Evolutionary conservation across 2,329 filamentous ascomycete species (phyloP), one percentile per base, ranked within the genome.

Genomic region (Penicillium sp.): DNA sequence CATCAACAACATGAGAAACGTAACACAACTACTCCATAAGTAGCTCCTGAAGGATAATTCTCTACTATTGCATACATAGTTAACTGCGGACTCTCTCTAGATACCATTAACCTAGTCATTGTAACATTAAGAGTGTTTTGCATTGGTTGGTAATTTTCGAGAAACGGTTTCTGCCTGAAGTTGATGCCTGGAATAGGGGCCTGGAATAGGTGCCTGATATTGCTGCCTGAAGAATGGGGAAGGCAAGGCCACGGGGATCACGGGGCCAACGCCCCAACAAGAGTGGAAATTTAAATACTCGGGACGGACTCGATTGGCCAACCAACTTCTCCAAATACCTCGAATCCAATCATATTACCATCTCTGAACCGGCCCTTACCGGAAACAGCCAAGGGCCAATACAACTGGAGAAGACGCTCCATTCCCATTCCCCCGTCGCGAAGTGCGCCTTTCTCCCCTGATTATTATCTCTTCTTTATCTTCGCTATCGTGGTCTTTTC

Each of bases 401-500:
- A 55, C 53, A 3, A 53, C 64, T 58, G 55, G 51, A 45, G 40
- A n/a, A 19, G 28, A 13, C 15, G 45, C 54, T 26, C 33, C 42
- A 28, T 57, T 45, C 28, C 53, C 58, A 47, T 63, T 42, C 49
- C 53, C 60, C 63, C 60, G 53, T 67, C 65, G 62, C 68, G 65
- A 65, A 61, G 58, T n/a, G 51, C 56, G 60, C 66, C 42, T 57
- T 49, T 57, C 65, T 68, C 68, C 65, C 68, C 68, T 70, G 66
- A 70, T 66, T 67, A 54, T 42, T 42, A 22, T 42, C 37, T 59
- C 62, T 58, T 49, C 59, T 60, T 63, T 58, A 60, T 68, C 57
- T 37, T 37, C n/a, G 55, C 42, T 49, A 37, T 47, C 44, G 42
- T 30, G 30, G 13, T 26, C 12, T 57, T 56, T 51, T 45, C 51